Percentiles rank a stretch among this genome's conserved stretches.
Conservation (phyloP, 768 basidiomycete species). For the Psilocybe cyanescens region DNA sequence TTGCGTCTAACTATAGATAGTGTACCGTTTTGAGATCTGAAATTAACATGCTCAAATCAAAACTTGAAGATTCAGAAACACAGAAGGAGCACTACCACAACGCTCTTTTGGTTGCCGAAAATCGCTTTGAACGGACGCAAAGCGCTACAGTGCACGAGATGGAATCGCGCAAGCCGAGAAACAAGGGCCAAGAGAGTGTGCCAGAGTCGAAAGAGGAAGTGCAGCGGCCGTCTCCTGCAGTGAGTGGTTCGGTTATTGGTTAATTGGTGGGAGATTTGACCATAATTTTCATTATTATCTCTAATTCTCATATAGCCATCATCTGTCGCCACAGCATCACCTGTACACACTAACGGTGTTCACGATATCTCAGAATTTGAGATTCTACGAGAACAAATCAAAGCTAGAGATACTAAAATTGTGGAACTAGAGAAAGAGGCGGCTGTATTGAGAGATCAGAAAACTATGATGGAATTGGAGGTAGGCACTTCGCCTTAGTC, state of each 20-base stretch:
- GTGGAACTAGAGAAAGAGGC: slow-evolving; percentile 50
- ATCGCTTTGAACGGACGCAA: slow-evolving; percentile 60
- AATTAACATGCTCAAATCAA: slow-evolving; percentile 50
- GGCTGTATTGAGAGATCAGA: slow-evolving; percentile 46
- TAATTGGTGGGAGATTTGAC: slow-evolving; percentile 67
- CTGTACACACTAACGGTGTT: slow-evolving; percentile 40
- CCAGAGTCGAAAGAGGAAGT: slow-evolving; percentile 50
- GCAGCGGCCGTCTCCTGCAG: slow-evolving; percentile 65
- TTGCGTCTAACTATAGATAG: slow-evolving; percentile 34
- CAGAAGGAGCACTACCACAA: slow-evolving; percentile 53
- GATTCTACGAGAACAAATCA: slow-evolving; percentile 45
- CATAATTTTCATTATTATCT: slow-evolving; percentile 40
- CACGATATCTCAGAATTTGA: slow-evolving; percentile 39
- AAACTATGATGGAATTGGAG: slow-evolving; percentile 47
- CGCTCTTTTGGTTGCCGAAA: slow-evolving; percentile 60
- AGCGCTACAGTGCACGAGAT: slow-evolving; percentile 57
- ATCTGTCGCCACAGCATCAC: slow-evolving; percentile 27
- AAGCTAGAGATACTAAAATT: slow-evolving; percentile 48
- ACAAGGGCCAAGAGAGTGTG: slow-evolving; percentile 23
- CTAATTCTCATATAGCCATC: slow-evolving; percentile 53
- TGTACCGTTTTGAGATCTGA: slow-evolving; percentile 63
- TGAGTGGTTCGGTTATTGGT: slow-evolving; percentile 63
- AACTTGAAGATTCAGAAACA: slow-evolving; percentile 52
- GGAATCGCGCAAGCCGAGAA: slow-evolving; percentile 36
- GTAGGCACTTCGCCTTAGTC: slow-evolving; percentile 31